Conservation (phyloP, 768 basidiomycete genomes). For the Lentinus tigrinus region DNA sequence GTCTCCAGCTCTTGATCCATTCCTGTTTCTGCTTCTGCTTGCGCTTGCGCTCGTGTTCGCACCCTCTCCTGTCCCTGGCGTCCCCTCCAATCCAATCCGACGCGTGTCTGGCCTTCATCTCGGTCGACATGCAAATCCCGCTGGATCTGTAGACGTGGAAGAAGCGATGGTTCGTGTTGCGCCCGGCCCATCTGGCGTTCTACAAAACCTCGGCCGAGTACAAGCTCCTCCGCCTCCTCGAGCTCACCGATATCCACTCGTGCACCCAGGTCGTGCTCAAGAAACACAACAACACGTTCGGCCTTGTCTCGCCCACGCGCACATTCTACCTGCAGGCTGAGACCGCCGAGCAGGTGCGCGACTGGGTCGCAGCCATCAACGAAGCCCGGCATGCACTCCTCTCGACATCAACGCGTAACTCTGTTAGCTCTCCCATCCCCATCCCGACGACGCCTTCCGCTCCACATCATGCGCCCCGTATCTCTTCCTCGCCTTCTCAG, state of each 20-base stretch:
- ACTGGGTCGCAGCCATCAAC: slow-evolving; percentile 84
- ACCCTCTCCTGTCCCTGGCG: background rate
- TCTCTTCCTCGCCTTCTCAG: slow-evolving; percentile 48
- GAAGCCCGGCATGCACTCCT: slow-evolving; percentile 66
- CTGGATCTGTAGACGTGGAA: slow-evolving; percentile 80
- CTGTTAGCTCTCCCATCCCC: slow-evolving; percentile 52
- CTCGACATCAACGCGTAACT: slow-evolving; percentile 60
- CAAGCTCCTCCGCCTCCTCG: slow-evolving; percentile 83
- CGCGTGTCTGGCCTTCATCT: slow-evolving; percentile 5
- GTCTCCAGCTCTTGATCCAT: slow-evolving; percentile 1
- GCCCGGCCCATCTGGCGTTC: slow-evolving; percentile 89
- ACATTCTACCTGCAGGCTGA: slow-evolving; percentile 92
- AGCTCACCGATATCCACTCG: slow-evolving; percentile 85
- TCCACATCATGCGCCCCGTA: slow-evolving; percentile 37
- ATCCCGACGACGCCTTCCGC: slow-evolving; percentile 36
- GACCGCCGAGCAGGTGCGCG: slow-evolving; percentile 65
- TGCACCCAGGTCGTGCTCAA: slow-evolving; percentile 87
- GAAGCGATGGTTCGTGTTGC: slow-evolving; percentile 96
- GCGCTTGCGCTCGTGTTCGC: slow-evolving; percentile 3
- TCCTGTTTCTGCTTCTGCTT: too few species aligned
- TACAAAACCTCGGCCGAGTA: slow-evolving; percentile 97
- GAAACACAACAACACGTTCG: slow-evolving; percentile 85
- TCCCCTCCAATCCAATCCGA: slow-evolving; percentile 8
- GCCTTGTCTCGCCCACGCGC: slow-evolving; percentile 84
- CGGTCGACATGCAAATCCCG: slow-evolving; percentile 4